Evolutionary conservation across 2,329 filamentous ascomycete species (phyloP), one percentile per base, ranked within the genome.

Genomic region (Diplodia sapinea): DNA sequence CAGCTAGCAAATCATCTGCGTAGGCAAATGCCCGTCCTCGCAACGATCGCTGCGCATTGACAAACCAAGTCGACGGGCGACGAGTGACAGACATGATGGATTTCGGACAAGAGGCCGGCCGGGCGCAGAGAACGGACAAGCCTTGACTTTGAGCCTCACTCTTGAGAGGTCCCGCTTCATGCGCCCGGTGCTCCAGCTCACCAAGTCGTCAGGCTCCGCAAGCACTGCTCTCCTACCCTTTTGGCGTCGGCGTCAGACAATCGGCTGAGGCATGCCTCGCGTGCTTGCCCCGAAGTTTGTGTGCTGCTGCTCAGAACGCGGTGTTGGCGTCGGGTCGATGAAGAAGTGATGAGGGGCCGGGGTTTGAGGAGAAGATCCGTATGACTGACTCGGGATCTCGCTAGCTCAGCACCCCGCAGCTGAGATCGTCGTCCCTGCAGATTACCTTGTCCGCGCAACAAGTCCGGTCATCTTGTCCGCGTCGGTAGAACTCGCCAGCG

Each of bases 131-230:
- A 51, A 51, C 72, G 70, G 77, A 79, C 76, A 79, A 77, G 77
- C 70, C 78, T 73, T 77, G 71, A 72, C 78, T 77, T 79, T 79
- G 77, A 79, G 72, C 74, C 76, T 78, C 77, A 77, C 76, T 76
- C 75, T 73, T 69, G 75, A 76, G 76, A 79, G 75, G 77, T 78
- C 77, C 77, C 73, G 66, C 71, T 70, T 64, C 65, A 61, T 71
- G 67, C 68, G 68, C 61, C 69, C 57, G 69, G 49, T 67, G 63
- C 64, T 65, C 65, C 69, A 36, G 57, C 56, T 36, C 36, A 11
- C 36, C 54, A 69, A 62, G 54, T 43, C 68, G 67, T 67, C 59
- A 38, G 17, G 47, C 57, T 70, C 59, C 63, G 23, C 63, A 55
- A 47, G 57, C 59, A 62, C 50, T 51, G 15, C 23, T 59, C n/a